phyloP scores from a whole-genome alignment of 441 rosid genomes.

The Erodium moschatum region DNA sequence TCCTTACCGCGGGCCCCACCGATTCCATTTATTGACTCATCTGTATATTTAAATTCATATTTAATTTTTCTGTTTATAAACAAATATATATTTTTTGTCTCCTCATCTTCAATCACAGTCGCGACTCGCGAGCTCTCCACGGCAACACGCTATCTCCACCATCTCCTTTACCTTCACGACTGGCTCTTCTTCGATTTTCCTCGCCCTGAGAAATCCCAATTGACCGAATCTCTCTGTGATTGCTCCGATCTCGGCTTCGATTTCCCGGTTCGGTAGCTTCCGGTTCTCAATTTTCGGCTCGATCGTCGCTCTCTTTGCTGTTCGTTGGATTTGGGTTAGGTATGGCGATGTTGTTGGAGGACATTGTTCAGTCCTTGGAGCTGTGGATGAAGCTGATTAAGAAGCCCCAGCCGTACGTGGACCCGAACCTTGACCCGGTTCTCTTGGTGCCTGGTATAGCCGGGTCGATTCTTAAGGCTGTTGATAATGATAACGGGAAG shows the following conservation, averaged over 20 bases:
- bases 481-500: slow-evolving; percentile 42
- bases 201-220: background rate
- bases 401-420: slow-evolving; percentile 51
- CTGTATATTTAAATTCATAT: background rate
- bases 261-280: background rate
- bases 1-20: no score
- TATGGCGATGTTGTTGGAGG: slow-evolving; percentile 63
- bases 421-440: slow-evolving; percentile 82
- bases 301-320: no score
- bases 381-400: slow-evolving; percentile 46
- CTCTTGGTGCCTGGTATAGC: slow-evolving; percentile 89
- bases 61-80: background rate
- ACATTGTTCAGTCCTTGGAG: slow-evolving; percentile 61
- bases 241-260: background rate
- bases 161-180: slow-evolving; percentile 11
- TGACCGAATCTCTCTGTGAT: background rate
- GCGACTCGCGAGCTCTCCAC: background rate
- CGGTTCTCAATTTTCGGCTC: background rate
- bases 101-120: background rate
- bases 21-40: background rate
- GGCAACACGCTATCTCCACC: background rate
- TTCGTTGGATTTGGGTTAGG: slow-evolving; percentile 8
- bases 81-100: background rate
- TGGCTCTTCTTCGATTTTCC: background rate
- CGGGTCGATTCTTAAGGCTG: slow-evolving; percentile 70